Evolutionary conservation across 305 asterid species (phyloP), one percentile per base, ranked within the genome.

Genomic region (Fraxinus sp.): DNA sequence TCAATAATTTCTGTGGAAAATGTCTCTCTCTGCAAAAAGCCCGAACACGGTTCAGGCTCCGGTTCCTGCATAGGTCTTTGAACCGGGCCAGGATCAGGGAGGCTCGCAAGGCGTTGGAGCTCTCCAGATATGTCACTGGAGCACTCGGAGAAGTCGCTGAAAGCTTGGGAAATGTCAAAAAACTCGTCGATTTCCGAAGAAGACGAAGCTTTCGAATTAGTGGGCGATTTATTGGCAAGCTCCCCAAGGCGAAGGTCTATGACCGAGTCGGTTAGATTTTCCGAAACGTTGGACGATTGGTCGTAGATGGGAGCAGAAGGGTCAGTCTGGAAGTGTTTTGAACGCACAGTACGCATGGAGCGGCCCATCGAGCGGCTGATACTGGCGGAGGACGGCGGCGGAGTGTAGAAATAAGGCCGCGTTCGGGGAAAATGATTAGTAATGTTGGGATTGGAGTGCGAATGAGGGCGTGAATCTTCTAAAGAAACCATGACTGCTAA

Each of bases 1-100:
- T 95, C 99, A 5, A 94, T 93, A 20, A 95, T 94, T 44, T 95
- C 98, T 7, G 98, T 95, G 0, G 98, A 93, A 88, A 95, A 95
- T n/a, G 90, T 86, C 22, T 94, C 98, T 35, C 98, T 83, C 81
- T 90, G 91, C 2, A 94, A 77, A 86, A 95, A 95, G n/a, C 98
- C 99, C 35, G 88, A 78, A 30, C 99, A 95, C 0, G 94, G 93
- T 71, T 90, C 97, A 22, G 88, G 92, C 52, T 94, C 97, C 1
- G 90, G 85, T 22, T 78, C 79, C 74, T 66, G 1, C 14, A 76
- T 78, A 0, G 85, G 71, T 30, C 20, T 83, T 80, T 85, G 86
- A 78, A 11, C 52, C 20, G 68, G 57, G 28, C 41, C 81, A 4
- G 88, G 93, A 30, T 89, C 91, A 0, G 94, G 95, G 2, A 88